Evolutionary conservation across 805 yeast genomes (phyloP).

Genomic region (Kazachstania taianensis): DNA sequence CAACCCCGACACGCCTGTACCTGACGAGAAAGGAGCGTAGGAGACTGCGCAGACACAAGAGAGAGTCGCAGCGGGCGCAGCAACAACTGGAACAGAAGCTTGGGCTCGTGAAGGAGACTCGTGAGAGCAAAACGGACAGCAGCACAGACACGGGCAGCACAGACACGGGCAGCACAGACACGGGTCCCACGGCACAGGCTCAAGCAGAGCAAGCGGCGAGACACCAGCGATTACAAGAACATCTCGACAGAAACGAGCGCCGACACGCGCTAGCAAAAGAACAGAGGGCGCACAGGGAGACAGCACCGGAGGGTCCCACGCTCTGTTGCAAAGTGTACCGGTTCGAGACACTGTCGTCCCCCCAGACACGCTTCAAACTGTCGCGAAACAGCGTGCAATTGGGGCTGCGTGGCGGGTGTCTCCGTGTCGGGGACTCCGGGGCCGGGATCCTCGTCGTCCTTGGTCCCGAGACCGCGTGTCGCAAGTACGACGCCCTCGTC

Average conservation of each 20-base stretch:
- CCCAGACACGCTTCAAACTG: slow-evolving; percentile 61
- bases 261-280: slow-evolving; percentile 34
- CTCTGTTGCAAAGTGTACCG: slow-evolving; percentile 41
- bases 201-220: slow-evolving; percentile 61
- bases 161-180: too few relatives aligned
- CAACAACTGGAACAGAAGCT: slow-evolving; percentile 66
- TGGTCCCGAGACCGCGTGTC: slow-evolving; percentile 56
- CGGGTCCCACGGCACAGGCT: too few relatives aligned
- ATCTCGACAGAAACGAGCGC: slow-evolving; percentile 48
- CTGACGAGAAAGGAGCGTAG: slow-evolving; percentile 72
- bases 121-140: too few relatives aligned
- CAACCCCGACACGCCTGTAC: slow-evolving; percentile 37
- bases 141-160: too few relatives aligned
- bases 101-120: too few relatives aligned
- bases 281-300: neutral
- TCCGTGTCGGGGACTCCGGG: slow-evolving; percentile 33
- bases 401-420: slow-evolving; percentile 52
- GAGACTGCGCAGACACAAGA: slow-evolving; percentile 57
- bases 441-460: slow-evolving; percentile 60
- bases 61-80: slow-evolving; percentile 55
- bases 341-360: slow-evolving; percentile 45
- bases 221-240: slow-evolving; percentile 48
- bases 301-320: neutral
- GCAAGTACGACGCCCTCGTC: slow-evolving; percentile 54
- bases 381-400: slow-evolving; percentile 74